These are phyloP conservation scores for Prunus yedoensis DNA, from an alignment of 331 rosid species.

Conservation along the genomic window DNA sequence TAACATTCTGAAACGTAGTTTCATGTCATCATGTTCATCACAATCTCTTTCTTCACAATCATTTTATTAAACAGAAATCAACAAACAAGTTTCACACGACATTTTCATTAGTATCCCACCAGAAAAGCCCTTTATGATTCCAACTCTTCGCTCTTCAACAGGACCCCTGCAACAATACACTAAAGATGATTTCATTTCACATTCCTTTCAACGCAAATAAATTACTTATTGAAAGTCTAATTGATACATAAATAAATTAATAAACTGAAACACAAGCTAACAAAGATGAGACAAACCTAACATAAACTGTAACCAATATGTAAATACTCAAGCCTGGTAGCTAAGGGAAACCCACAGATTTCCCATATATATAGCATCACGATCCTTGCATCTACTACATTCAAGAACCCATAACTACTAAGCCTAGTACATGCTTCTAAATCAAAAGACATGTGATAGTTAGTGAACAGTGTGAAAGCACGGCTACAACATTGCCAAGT, in stretches of 20 bases:
- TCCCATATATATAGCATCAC: neutral
- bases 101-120: conserved; percentile 5
- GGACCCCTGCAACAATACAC: conserved; percentile 10
- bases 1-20: conserved; percentile 2
- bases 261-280: neutral
- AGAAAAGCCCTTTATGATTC: conserved; percentile 3
- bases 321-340: too few species aligned
- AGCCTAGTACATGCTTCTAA: neutral
- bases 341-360: neutral
- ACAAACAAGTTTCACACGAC: conserved; percentile 1
- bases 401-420: neutral
- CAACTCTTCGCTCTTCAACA: neutral
- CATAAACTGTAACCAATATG: neutral
- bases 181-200: neutral
- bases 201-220: neutral
- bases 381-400: neutral
- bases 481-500: neutral
- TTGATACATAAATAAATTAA: neutral
- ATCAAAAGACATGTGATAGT: neutral
- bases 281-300: neutral
- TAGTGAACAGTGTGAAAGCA: neutral
- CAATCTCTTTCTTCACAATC: conserved; percentile 15
- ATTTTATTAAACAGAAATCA: conserved; percentile 28
- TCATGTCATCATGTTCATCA: conserved; percentile 4
- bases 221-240: neutral